These are phyloP conservation scores for Aspergillus sp. DNA, from an alignment of 2,329 filamentous ascomycete genomes.

Conservation along the genomic window DNA sequence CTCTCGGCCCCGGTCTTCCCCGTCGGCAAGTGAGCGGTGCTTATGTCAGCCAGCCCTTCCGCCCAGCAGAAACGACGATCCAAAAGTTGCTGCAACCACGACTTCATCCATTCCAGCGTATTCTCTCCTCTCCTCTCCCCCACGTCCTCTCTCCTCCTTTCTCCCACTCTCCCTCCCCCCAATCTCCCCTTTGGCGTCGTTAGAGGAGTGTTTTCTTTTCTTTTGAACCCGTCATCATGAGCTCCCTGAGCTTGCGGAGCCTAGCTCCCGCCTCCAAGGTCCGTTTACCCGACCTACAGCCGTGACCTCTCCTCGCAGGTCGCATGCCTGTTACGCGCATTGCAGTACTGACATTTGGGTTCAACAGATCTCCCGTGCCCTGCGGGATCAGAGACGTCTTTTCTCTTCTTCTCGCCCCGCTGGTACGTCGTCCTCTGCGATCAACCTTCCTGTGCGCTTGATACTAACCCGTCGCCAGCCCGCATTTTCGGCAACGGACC, in stretches of 20 bases:
- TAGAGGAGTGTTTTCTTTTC: conserved; percentile 24
- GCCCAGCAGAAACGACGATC: conserved; percentile 24
- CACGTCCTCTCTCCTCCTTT: conserved; percentile 15
- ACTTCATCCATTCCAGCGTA: conserved; percentile 5
- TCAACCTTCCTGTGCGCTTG: conserved; percentile 21
- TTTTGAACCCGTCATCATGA: conserved; percentile 45
- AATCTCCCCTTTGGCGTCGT: conserved; percentile 24
- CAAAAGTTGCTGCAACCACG: conserved; percentile 24
- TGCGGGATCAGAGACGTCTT: conserved; percentile 66
- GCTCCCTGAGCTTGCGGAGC: conserved; percentile 51
- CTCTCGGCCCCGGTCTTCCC: conserved; percentile 26
- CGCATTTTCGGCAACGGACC: conserved; percentile 83
- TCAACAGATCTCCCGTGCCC: conserved; percentile 61
- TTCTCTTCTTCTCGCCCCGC: conserved; percentile 86
- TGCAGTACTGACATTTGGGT: conserved; percentile 21
- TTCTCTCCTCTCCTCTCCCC: conserved; percentile 10
- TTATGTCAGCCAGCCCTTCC: conserved; percentile 36
- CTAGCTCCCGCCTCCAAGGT: conserved; percentile 50
- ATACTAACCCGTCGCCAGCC: conserved; percentile 51
- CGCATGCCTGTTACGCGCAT: conserved; percentile 6
- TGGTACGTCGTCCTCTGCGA: conserved; percentile 53
- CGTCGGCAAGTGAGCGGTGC: conserved; percentile 33
- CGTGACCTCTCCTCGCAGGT: conserved; percentile 10
- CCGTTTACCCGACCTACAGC: conserved; percentile 24
- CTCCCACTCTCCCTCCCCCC: conserved; percentile 19